Percentiles rank a stretch among this genome's conserved stretches.
These are phyloP conservation scores for Actinomortierella ambigua DNA, from an alignment of 371 early-diverging fungal species.

Conservation along the genomic window DNA sequence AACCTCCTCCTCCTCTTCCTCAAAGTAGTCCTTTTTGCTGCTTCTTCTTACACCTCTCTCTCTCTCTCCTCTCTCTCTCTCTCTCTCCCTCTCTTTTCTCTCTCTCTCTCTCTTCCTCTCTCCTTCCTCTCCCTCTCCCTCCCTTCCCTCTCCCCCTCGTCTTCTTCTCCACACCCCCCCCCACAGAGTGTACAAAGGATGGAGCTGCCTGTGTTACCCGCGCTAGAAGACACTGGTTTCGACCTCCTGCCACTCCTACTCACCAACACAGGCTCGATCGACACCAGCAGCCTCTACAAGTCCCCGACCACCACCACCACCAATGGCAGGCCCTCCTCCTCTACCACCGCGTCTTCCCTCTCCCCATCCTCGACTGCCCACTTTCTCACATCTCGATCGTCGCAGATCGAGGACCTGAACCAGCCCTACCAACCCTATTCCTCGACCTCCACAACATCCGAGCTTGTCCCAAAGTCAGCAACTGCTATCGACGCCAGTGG, in stretches of 20 bases:
- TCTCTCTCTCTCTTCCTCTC: constrained; percentile 4
- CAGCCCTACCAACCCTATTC: too few relatives aligned
- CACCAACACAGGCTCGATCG: constrained; percentile 1
- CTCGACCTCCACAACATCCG: too few relatives aligned
- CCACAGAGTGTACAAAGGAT: too few relatives aligned
- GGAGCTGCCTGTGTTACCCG: not conserved
- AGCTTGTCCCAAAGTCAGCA: constrained; percentile 11
- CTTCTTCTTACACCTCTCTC: not conserved
- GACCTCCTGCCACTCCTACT: constrained; percentile 11
- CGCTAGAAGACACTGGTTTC: constrained; percentile 1
- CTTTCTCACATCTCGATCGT: not conserved
- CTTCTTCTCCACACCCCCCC: not conserved
- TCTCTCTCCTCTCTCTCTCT: constrained; percentile 3
- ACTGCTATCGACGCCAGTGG: constrained; percentile 28
- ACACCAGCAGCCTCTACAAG: too few relatives aligned
- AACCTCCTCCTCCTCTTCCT: constrained; percentile 17
- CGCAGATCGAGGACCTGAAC: too few relatives aligned
- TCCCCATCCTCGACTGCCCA: constrained; percentile 2
- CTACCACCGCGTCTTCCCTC: not conserved
- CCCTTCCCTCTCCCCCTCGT: constrained; percentile 1
- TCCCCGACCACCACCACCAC: too few relatives aligned
- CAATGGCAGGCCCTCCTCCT: too few relatives aligned
- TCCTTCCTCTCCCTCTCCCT: not conserved
- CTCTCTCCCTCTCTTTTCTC: not conserved
- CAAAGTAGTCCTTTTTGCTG: not conserved